Conservation (phyloP, 1,284 basidiomycete genomes). For the Puccinia coronata region DNA sequence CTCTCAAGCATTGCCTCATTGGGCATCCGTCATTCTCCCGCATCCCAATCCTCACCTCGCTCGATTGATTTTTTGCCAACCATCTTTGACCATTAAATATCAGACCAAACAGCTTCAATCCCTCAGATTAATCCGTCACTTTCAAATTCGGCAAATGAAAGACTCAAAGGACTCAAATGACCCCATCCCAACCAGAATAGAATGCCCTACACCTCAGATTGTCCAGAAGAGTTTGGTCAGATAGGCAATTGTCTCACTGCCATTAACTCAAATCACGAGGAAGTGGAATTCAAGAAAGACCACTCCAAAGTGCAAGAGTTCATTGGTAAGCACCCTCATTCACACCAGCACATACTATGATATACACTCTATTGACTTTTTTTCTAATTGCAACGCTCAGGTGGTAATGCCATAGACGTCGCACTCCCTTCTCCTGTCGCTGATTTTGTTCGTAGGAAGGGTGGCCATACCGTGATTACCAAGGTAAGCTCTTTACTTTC, state of each 20-base stretch:
- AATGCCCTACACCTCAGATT: constrained; percentile 44
- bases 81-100: too few species aligned
- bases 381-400: constrained; percentile 61
- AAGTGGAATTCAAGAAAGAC: constrained; percentile 54
- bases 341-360: too few species aligned
- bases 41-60: too few species aligned
- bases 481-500: constrained; percentile 69
- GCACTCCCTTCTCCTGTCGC: constrained; percentile 76
- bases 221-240: constrained; percentile 6
- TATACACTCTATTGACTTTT: not conserved
- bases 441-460: constrained; percentile 87
- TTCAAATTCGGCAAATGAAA: too few species aligned
- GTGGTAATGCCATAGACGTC: constrained; percentile 84
- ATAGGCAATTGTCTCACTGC: not conserved
- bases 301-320: constrained; percentile 56
- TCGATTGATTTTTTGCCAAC: too few species aligned
- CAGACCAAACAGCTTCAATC: too few species aligned
- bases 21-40: too few species aligned
- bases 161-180: not conserved
- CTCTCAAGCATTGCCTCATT: too few species aligned
- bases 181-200: not conserved
- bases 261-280: constrained; percentile 30
- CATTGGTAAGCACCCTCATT: constrained; percentile 52
- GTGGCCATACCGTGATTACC: constrained; percentile 97
- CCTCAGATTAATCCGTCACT: too few species aligned